phyloP scores from a whole-genome alignment of 2,329 filamentous ascomycete species.

The Colletotrichum trifolii region DNA sequence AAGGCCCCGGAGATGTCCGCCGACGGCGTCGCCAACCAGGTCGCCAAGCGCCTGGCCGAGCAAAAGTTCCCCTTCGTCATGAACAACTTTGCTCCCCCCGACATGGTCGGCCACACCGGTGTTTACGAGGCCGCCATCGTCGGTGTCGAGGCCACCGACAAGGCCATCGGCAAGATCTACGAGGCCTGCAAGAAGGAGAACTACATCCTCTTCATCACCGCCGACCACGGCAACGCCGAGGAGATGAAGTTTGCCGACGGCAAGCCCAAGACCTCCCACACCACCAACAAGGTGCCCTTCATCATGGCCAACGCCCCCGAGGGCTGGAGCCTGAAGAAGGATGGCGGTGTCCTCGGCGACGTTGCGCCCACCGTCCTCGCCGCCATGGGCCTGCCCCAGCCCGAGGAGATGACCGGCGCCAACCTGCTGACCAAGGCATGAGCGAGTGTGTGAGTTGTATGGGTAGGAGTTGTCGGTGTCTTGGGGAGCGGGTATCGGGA shows the following conservation, averaged over 20 bases:
- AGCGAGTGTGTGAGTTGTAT: background rate
- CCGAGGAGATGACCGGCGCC: conserved; percentile 89
- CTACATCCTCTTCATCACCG: conserved; percentile 94
- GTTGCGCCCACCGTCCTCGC: conserved; percentile 94
- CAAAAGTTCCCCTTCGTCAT: conserved; percentile 95
- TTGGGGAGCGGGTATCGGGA: conserved; percentile 30
- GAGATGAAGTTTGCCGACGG: conserved; percentile 98
- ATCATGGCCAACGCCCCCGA: conserved; percentile 97
- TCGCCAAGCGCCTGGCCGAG: conserved; percentile 86
- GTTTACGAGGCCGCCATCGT: conserved; percentile 94
- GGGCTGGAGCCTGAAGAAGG: conserved; percentile 83
- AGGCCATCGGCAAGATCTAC: conserved; percentile 91
- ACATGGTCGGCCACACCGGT: conserved; percentile 99
- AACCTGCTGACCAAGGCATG: conserved; percentile 80
- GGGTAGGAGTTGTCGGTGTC: conserved; percentile 27
- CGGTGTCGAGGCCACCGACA: conserved; percentile 87
- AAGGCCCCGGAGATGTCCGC: conserved; percentile 96
- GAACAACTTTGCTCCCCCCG: conserved; percentile 99
- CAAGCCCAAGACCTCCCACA: conserved; percentile 98
- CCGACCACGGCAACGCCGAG: conserved; percentile 98
- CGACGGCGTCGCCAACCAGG: conserved; percentile 87
- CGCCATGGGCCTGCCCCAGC: conserved; percentile 90
- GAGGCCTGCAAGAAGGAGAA: conserved; percentile 93
- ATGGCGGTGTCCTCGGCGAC: conserved; percentile 90
- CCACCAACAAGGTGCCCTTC: conserved; percentile 96